phyloP scores from a whole-genome alignment of 2,329 filamentous ascomycete genomes.

The Verticillium dahliae region DNA sequence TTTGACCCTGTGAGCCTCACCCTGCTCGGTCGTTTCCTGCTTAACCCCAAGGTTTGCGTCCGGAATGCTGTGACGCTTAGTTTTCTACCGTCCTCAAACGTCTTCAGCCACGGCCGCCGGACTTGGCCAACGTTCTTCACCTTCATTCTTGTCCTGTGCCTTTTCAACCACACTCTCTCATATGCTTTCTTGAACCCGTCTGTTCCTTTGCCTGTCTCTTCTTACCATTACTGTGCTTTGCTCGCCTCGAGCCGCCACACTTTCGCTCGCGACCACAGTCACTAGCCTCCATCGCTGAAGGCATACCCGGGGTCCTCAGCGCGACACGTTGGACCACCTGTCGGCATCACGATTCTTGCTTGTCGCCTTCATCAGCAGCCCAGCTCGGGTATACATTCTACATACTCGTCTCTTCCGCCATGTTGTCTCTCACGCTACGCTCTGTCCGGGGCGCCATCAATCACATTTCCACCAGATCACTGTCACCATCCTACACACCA shows the following conservation, averaged over 20 bases:
- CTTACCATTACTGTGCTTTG: background rate
- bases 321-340: background rate
- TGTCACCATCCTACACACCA: background rate
- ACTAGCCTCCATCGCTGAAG: no score
- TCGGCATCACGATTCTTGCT: background rate
- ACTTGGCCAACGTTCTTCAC: background rate
- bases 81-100: background rate
- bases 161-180: background rate
- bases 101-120: background rate
- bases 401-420: background rate
- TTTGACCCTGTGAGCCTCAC: background rate
- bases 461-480: conserved; percentile 6
- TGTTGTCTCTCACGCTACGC: conserved; percentile 10
- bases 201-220: background rate
- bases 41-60: background rate
- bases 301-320: no score
- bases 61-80: background rate
- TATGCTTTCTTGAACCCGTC: background rate
- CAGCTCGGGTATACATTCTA: background rate
- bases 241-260: background rate
- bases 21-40: background rate
- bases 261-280: background rate
- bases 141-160: background rate
- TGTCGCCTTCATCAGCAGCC: background rate
- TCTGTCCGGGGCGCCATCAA: conserved; percentile 10